A percentile compares a stretch with the other conserved stretches of the same genome.
These are phyloP conservation scores for Alternaria sp. DNA, from an alignment of 2,329 filamentous ascomycete species.

Conservation along the genomic window DNA sequence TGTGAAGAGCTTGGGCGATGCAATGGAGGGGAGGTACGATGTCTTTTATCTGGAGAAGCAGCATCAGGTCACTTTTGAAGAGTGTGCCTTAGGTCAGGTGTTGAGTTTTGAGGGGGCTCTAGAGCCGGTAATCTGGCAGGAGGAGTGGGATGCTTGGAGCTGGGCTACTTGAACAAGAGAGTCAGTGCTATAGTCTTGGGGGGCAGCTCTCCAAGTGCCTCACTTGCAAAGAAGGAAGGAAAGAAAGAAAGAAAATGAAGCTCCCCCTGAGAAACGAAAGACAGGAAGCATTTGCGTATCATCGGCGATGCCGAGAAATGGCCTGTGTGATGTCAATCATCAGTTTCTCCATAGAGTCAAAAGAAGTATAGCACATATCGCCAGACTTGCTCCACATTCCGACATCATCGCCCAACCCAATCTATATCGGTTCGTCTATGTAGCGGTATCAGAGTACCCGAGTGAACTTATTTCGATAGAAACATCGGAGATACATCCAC, in stretches of 20 bases:
- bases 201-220: background rate
- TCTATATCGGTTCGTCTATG: background rate
- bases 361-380: background rate
- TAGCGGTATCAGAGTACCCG: background rate
- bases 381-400: background rate
- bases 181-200: background rate
- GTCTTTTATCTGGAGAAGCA: constrained; percentile 62
- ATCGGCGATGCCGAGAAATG: background rate
- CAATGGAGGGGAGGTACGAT: constrained; percentile 60
- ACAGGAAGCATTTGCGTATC: no score
- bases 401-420: background rate
- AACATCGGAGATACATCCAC: background rate
- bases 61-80: constrained; percentile 61
- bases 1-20: constrained; percentile 63
- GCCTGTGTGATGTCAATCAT: background rate
- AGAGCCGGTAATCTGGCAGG: constrained; percentile 27
- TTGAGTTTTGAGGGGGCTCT: constrained; percentile 61
- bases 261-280: background rate
- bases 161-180: constrained; percentile 14
- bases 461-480: background rate
- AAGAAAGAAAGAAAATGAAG: background rate
- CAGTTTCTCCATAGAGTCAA: background rate
- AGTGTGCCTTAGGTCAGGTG: constrained; percentile 67
- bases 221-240: background rate
- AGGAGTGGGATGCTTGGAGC: constrained; percentile 32